phyloP scores from a whole-genome alignment of 805 yeast genomes.

The Starmerella asiatica region DNA sequence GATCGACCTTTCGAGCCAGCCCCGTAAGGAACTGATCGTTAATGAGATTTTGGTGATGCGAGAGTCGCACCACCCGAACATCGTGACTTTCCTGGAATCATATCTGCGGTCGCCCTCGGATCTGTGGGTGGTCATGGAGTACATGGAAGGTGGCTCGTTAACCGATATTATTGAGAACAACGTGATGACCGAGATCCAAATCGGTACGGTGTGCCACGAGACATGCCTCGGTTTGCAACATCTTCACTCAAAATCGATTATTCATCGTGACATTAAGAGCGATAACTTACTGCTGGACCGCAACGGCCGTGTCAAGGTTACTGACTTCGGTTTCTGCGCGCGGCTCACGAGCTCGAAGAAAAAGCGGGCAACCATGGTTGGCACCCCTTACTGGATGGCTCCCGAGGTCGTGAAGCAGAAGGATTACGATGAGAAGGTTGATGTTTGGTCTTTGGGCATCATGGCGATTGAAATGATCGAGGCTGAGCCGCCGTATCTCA shows the following conservation, averaged over 20 bases:
- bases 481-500: slow-evolving; percentile 72
- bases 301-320: slow-evolving; percentile 76
- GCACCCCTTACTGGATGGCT: slow-evolving; percentile 87
- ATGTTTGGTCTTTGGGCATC: slow-evolving; percentile 71
- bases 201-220: slow-evolving; percentile 80
- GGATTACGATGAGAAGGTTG: slow-evolving; percentile 70
- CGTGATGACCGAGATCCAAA: slow-evolving; percentile 69
- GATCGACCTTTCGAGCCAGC: slow-evolving; percentile 83
- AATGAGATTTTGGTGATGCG: slow-evolving; percentile 95
- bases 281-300: slow-evolving; percentile 82
- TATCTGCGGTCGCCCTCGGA: slow-evolving; percentile 50
- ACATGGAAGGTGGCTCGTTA: slow-evolving; percentile 96
- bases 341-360: slow-evolving; percentile 58
- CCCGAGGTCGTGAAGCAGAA: slow-evolving; percentile 73
- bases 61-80: slow-evolving; percentile 85
- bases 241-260: slow-evolving; percentile 80
- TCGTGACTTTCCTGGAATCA: slow-evolving; percentile 88
- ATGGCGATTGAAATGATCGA: slow-evolving; percentile 83
- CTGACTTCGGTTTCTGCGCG: slow-evolving; percentile 86
- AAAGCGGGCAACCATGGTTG: slow-evolving; percentile 76
- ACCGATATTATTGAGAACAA: slow-evolving; percentile 93
- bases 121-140: slow-evolving; percentile 98
- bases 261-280: slow-evolving; percentile 93
- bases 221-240: slow-evolving; percentile 84
- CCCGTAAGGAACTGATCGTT: slow-evolving; percentile 85